A percentile compares a stretch with the other conserved stretches of the same genome.
Conservation (phyloP, 2,329 filamentous ascomycete species). For the Penicillium psychrosexuale region DNA sequence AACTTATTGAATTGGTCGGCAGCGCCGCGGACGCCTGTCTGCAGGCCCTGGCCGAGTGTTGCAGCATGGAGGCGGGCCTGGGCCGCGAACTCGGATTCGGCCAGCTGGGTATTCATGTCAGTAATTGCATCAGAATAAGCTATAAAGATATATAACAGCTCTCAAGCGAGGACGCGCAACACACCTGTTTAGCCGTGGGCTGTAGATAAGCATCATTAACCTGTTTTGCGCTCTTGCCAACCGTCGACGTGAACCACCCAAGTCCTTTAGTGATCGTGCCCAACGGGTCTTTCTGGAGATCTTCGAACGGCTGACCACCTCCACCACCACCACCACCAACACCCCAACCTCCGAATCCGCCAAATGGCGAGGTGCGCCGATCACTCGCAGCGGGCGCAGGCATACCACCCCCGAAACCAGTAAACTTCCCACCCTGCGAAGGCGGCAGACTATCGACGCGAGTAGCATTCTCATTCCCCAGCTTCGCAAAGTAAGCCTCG, state of each 20-base stretch:
- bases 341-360: constrained; percentile 18
- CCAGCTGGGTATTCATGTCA: constrained; percentile 54
- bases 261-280: constrained; percentile 87
- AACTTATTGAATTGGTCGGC: constrained; percentile 80
- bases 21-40: constrained; percentile 65
- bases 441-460: constrained; percentile 73
- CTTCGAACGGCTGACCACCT: constrained; percentile 66
- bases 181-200: constrained; percentile 82
- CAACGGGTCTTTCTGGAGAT: constrained; percentile 87
- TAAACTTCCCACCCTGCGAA: constrained; percentile 87
- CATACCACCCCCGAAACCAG: constrained; percentile 80
- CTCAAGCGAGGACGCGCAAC: constrained; percentile 20
- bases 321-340: constrained; percentile 26
- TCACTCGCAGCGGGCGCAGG: constrained; percentile 47
- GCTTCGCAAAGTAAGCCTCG: constrained; percentile 83
- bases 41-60: constrained; percentile 60
- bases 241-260: constrained; percentile 86
- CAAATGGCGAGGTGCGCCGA: constrained; percentile 21
- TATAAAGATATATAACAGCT: background rate
- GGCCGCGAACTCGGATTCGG: constrained; percentile 74
- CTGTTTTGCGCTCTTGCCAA: constrained; percentile 84
- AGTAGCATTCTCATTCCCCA: constrained; percentile 78
- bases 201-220: constrained; percentile 91
- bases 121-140: background rate
- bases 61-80: constrained; percentile 60